Conservation (phyloP, 2,329 filamentous ascomycete genomes). For the Cladosporium sp. region DNA sequence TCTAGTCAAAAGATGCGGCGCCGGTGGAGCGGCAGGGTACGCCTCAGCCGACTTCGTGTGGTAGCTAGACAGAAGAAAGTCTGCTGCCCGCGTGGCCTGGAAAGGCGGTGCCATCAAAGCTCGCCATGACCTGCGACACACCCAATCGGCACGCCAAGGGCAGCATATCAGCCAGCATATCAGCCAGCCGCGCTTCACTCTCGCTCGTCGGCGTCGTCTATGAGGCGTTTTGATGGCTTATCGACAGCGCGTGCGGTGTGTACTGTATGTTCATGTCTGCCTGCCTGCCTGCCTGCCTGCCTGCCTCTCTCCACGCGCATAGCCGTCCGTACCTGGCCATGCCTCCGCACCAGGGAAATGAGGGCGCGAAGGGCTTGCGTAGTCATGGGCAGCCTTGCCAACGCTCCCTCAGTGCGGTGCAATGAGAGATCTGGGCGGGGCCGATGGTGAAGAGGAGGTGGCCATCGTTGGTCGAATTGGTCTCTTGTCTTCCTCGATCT, state of each 20-base stretch:
- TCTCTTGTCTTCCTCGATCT: background rate
- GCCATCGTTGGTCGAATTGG: background rate
- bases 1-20: background rate
- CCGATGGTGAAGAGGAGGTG: conserved; percentile 1
- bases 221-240: background rate
- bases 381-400: background rate
- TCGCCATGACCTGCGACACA: background rate
- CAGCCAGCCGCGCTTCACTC: background rate
- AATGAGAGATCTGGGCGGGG: background rate
- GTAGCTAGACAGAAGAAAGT: background rate
- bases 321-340: background rate
- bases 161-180: background rate
- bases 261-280: no score
- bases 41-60: conserved; percentile 10
- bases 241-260: background rate
- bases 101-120: background rate
- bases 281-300: no score
- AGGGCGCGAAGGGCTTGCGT: background rate
- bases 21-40: conserved; percentile 8
- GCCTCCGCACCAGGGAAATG: background rate
- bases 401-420: background rate
- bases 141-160: background rate
- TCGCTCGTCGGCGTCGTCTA: background rate
- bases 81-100: conserved; percentile 3
- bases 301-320: background rate